These are phyloP conservation scores for Metarhizium sp. DNA, from an alignment of 2,329 filamentous ascomycete genomes.

Conservation along the genomic window DNA sequence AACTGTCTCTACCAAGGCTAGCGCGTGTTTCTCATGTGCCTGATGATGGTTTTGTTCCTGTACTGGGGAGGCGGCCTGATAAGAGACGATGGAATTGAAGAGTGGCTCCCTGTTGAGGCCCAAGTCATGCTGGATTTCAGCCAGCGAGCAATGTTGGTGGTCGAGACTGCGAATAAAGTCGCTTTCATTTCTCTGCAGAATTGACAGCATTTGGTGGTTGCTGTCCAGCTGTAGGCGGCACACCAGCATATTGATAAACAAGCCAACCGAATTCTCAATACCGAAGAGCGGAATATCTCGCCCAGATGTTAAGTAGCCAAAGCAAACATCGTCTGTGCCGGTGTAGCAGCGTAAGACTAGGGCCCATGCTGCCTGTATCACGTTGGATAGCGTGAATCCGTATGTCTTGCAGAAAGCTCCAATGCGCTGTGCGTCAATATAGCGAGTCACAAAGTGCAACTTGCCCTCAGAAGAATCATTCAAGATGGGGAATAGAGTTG, in stretches of 20 bases:
- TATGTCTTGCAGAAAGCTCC: too few species aligned
- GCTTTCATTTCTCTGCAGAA: not conserved
- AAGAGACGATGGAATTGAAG: not conserved
- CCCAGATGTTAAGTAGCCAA: not conserved
- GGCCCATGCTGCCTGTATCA: conserved; percentile 3
- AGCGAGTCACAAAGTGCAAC: too few species aligned
- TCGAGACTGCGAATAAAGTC: not conserved
- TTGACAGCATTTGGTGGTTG: not conserved
- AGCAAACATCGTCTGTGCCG: not conserved
- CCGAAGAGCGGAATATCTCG: not conserved
- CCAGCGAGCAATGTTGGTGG: not conserved
- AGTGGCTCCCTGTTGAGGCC: not conserved
- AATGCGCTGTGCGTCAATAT: too few species aligned
- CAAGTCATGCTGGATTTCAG: not conserved
- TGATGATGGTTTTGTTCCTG: too few species aligned
- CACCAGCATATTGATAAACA: not conserved
- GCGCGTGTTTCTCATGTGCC: too few species aligned
- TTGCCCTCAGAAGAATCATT: too few species aligned
- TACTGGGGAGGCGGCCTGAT: too few species aligned
- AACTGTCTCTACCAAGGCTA: too few species aligned
- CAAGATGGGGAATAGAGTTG: too few species aligned
- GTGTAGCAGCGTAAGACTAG: conserved; percentile 3
- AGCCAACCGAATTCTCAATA: not conserved
- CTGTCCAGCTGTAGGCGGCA: not conserved
- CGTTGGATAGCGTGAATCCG: not conserved